Evolutionary conservation across 2,329 filamentous ascomycete species (phyloP).

Genomic region (Pseudovirgaria hyperparasitica): DNA sequence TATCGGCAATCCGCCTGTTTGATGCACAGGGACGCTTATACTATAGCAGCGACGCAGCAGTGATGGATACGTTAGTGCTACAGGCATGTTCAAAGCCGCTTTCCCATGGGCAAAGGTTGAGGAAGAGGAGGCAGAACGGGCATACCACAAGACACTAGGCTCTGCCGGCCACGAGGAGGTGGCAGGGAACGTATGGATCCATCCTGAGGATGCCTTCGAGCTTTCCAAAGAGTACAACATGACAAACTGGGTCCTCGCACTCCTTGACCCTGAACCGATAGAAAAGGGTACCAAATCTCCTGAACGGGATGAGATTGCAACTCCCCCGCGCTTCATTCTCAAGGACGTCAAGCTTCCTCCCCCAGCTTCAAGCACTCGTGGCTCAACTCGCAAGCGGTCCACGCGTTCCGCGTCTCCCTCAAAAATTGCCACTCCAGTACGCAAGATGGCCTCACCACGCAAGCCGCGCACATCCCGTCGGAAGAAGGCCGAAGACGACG

Average conservation of each 20-base stretch:
- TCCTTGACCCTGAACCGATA: constrained; percentile 81
- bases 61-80: constrained; percentile 74
- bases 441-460: constrained; percentile 39
- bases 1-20: constrained; percentile 7
- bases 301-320: constrained; percentile 56
- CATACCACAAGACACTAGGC: constrained; percentile 69
- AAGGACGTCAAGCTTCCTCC: constrained; percentile 26
- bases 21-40: constrained; percentile 15
- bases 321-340: constrained; percentile 68
- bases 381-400: constrained; percentile 36
- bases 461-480: constrained; percentile 40
- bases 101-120: constrained; percentile 63
- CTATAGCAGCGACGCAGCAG: constrained; percentile 57
- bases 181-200: constrained; percentile 93
- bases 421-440: constrained; percentile 33
- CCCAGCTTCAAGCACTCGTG: constrained; percentile 17
- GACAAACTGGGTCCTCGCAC: constrained; percentile 75
- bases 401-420: constrained; percentile 47
- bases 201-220: constrained; percentile 63
- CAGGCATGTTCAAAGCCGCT: constrained; percentile 85
- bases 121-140: constrained; percentile 66
- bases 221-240: constrained; percentile 84
- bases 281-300: constrained; percentile 51
- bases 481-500: constrained; percentile 17
- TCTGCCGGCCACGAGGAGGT: constrained; percentile 84